Conservation (phyloP, 2,329 filamentous ascomycete species). For the Phialophora macrospora region DNA sequence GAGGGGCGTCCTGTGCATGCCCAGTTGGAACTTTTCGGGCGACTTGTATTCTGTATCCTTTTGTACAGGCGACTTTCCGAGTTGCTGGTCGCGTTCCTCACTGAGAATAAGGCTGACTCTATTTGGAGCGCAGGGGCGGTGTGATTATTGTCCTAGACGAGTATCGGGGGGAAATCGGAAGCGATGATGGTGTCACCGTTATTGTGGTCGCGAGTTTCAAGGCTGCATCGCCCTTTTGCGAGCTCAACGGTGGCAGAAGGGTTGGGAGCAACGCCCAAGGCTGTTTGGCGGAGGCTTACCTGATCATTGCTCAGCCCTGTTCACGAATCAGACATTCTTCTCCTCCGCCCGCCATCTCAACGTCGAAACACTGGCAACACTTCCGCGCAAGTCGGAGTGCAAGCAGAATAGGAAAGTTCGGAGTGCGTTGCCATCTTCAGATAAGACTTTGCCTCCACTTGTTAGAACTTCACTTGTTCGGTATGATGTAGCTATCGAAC, state of each 20-base stretch:
- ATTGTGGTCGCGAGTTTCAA: neutral
- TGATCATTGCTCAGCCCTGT: neutral
- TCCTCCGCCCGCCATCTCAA: neutral
- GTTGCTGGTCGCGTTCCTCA: neutral
- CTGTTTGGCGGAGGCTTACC: neutral
- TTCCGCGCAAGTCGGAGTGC: neutral
- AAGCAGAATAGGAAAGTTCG: neutral
- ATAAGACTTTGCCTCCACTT: neutral
- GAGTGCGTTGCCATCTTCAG: neutral
- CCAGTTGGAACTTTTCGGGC: neutral
- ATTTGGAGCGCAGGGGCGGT: neutral
- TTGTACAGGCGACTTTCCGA: neutral
- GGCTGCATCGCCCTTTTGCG: no score
- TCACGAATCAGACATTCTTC: neutral
- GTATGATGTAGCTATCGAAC: neutral
- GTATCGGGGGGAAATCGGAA: neutral
- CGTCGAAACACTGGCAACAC: neutral
- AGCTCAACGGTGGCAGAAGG: neutral
- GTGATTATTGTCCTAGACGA: neutral
- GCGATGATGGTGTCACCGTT: neutral
- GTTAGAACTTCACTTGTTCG: neutral
- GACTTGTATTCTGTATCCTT: neutral
- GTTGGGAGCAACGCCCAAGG: neutral
- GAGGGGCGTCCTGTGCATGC: neutral
- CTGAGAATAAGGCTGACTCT: neutral